Conservation (phyloP, 2,329 filamentous ascomycete species). For the Penicillium capsulatum region DNA sequence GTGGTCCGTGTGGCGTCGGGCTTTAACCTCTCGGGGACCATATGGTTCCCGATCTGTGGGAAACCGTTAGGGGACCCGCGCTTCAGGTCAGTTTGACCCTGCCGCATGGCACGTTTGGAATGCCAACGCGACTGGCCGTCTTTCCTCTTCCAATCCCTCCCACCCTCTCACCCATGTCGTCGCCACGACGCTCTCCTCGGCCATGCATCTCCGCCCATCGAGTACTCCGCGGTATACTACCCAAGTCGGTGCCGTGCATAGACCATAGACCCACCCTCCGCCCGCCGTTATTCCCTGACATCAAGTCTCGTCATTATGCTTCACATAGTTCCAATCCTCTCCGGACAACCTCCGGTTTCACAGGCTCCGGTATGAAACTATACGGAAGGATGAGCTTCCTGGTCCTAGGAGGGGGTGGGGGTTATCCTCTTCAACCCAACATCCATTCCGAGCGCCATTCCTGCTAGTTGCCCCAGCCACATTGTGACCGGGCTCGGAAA, state of each 20-base stretch:
- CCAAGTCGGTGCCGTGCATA: too few relatives aligned
- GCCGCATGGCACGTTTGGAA: too few relatives aligned
- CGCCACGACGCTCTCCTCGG: too few relatives aligned
- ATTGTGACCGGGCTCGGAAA: too few relatives aligned
- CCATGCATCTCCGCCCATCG: too few relatives aligned
- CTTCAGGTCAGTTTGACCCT: slow-evolving; percentile 5
- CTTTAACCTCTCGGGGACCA: slow-evolving; percentile 26
- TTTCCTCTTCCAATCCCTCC: too few relatives aligned
- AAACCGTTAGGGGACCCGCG: slow-evolving; percentile 20
- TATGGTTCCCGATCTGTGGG: slow-evolving; percentile 24
- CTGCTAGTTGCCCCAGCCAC: too few relatives aligned
- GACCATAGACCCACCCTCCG: slow-evolving; percentile 10
- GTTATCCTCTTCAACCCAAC: too few relatives aligned
- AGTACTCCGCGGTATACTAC: too few relatives aligned
- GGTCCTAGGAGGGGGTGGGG: not conserved
- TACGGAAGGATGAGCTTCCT: not conserved
- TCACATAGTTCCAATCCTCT: not conserved
- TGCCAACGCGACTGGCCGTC: not conserved
- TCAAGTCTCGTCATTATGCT: slow-evolving; percentile 2
- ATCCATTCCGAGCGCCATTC: not conserved
- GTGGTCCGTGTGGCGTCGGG: slow-evolving; percentile 17
- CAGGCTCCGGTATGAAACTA: too few relatives aligned
- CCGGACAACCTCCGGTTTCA: not conserved
- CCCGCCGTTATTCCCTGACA: slow-evolving; percentile 6
- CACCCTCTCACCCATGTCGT: too few relatives aligned